These are phyloP conservation scores for Wickerhamomyces tratensis DNA, from an alignment of 805 yeast genomes.

Conservation along the genomic window DNA sequence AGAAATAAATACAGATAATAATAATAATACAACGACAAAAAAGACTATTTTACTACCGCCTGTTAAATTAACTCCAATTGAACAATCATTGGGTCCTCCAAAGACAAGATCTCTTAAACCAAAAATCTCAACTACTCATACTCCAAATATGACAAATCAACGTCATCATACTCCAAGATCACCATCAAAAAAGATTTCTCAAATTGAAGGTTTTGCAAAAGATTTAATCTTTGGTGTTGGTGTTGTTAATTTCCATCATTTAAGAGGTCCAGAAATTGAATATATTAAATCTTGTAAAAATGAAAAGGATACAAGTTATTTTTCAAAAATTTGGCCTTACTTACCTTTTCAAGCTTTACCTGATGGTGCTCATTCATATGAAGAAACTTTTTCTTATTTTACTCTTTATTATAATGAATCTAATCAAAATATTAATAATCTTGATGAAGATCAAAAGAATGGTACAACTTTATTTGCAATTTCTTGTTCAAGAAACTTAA, in stretches of 20 bases:
- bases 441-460: slow-evolving; percentile 25
- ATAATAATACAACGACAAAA: too few species aligned
- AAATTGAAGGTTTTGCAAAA: slow-evolving; percentile 10
- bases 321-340: slow-evolving; percentile 60
- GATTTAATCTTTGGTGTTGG: slow-evolving; percentile 68
- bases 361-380: slow-evolving; percentile 90
- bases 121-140: too few species aligned
- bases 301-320: slow-evolving; percentile 22
- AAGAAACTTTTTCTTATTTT: slow-evolving; percentile 88
- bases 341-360: slow-evolving; percentile 93
- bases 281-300: slow-evolving; percentile 59
- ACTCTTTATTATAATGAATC: slow-evolving; percentile 63
- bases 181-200: slow-evolving; percentile 9
- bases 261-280: slow-evolving; percentile 91
- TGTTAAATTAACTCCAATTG: too few species aligned
- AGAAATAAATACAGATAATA: too few species aligned
- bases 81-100: background rate
- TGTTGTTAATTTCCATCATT: slow-evolving; percentile 87
- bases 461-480: slow-evolving; percentile 85
- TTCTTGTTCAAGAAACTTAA: slow-evolving; percentile 82
- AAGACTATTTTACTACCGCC: too few species aligned
- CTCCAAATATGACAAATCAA: background rate
- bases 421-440: slow-evolving; percentile 16
- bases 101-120: background rate
- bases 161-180: background rate